Evolutionary conservation across 2,329 filamentous ascomycete genomes (phyloP).

Genomic region (Malbranchea zuffiana): DNA sequence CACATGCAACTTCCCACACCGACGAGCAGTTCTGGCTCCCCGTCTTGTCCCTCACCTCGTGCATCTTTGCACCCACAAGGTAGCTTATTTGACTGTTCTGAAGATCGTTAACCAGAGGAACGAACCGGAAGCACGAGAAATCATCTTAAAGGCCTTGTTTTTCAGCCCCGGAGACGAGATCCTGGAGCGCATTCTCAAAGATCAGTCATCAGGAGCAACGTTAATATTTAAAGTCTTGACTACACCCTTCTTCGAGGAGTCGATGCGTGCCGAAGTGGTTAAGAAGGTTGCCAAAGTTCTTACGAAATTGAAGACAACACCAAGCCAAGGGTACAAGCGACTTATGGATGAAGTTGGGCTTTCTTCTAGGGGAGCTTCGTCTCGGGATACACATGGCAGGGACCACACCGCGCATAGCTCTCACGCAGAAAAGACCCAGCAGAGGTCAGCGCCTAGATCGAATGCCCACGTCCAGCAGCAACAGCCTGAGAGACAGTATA

Average conservation of each 20-base stretch:
- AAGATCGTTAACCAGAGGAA: conserved; percentile 98
- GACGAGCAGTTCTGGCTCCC: conserved; percentile 82
- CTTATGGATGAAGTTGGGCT: conserved; percentile 97
- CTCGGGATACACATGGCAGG: conserved; percentile 30
- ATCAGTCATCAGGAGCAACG: conserved; percentile 85
- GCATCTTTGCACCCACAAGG: conserved; percentile 95
- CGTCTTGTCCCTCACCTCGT: conserved; percentile 86
- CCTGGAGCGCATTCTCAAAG: conserved; percentile 78
- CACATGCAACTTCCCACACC: conserved; percentile 88
- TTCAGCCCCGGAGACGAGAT: conserved; percentile 79
- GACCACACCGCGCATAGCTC: conserved; percentile 27
- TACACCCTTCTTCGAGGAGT: conserved; percentile 93
- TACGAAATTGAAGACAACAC: conserved; percentile 80
- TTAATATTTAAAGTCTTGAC: conserved; percentile 98
- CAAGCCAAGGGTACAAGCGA: conserved; percentile 92
- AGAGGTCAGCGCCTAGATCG: conserved; percentile 35
- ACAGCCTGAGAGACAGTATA: conserved; percentile 34
- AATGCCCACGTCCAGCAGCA: conserved; percentile 26
- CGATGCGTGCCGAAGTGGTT: conserved; percentile 73
- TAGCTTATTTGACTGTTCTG: conserved; percentile 89
- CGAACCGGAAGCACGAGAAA: conserved; percentile 83
- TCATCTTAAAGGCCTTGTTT: conserved; percentile 81
- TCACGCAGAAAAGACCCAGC: conserved; percentile 32
- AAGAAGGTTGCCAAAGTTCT: conserved; percentile 88
- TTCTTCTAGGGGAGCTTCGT: conserved; percentile 41